Evolutionary conservation across 148 eudicot genomes (phyloP), one percentile per base, ranked within the genome.

Genomic region (Spergularia bocconei): DNA sequence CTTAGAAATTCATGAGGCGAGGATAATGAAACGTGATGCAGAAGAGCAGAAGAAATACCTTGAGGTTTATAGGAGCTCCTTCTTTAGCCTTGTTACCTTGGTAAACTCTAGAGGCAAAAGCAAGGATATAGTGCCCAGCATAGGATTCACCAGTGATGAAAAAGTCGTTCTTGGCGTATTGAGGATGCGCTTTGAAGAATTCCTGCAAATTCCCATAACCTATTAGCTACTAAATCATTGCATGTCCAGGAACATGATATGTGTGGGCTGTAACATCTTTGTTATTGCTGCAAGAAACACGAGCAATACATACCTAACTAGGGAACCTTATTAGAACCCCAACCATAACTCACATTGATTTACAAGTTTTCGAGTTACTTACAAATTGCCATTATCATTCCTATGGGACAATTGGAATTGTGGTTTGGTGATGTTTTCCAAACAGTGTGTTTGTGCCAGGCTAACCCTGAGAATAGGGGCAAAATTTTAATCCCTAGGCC

Each of bases 91-190:
- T 87, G 87, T 93, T 93, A 68, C 93, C 98, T 21, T 80, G 86
- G 76, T 89, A 85, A 79, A 93, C 91, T 69, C 96, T 86, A 19
- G 96, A 58, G 23, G 96, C 96, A 57, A 93, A 86, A 11, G 98
- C 98, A 73, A 96, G 98, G 71, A 93, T 91, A 74, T 93, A 93
- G 57, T 93, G 98, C 13, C 98, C 98, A 7, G 98, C 98, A 66
- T 93, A 91, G 7, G 97, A 91, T 85, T 92, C 97, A 62, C 97
- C 94, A 5, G 94, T 92, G 56, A 92, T 92, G 83, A 73, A 92
- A 69, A 92, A 92, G 62, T 92, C 92, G 52, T 90, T 92, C 69
- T 83, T 85, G 58, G 74, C 85, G 48, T 84, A 88, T 54, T 92
- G 77, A n/a, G 94, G 97, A 73, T 90, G 97, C 7, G 82, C 85